Base-by-base conservation (phyloP, 768 basidiomycete species). In the Coprinopsis cinerea region DNA sequence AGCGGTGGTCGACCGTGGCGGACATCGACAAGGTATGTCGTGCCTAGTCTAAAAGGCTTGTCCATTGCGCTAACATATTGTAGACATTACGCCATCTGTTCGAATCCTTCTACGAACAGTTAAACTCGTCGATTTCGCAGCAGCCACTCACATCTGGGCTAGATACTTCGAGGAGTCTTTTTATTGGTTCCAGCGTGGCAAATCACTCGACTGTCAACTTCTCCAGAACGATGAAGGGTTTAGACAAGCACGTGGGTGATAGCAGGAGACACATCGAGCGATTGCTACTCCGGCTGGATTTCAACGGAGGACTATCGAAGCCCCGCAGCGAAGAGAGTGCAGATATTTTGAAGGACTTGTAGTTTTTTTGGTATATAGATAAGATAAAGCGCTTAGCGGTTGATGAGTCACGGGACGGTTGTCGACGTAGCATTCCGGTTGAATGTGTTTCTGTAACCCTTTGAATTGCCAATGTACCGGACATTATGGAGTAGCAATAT, bases 191-290 rank as follows among this genome's bases (percentile, higher is more conserved):
- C 17, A 85, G 67, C 68, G 71, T 69, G 73, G 75, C 65, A 51
- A 73, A 73, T 55, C 70, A 82, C 57, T 74, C 76, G 39, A 74
- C 78, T 7, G 76, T 75, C 52, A 76, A 76, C 50, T 66, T 78
- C 25, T 74, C 75, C 9, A 75, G 70, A 62, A n/a, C n/a, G 74
- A 70, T 66, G 11, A 79, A 74, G 57, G 72, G 74, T 10, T 58
- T 71, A 43, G 84, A 83, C 51, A 76, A 74, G 48, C 81, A 81
- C 30, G 51, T 59, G 23, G 83, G 78, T 39, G 78, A 85, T 47
- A 85, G 85, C 47, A 75, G 85, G 35, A 74, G 90, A 55, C 89
- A 89, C 61, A 78, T 93, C 10, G 92, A 95, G 62, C 78, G 90
- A 20, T 62, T 95, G 48, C 63, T 94, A 35, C 71, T 95, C 26